Base-by-base conservation (phyloP, 352 stramenopile genomes). In the Blastocystis sp. region DNA sequence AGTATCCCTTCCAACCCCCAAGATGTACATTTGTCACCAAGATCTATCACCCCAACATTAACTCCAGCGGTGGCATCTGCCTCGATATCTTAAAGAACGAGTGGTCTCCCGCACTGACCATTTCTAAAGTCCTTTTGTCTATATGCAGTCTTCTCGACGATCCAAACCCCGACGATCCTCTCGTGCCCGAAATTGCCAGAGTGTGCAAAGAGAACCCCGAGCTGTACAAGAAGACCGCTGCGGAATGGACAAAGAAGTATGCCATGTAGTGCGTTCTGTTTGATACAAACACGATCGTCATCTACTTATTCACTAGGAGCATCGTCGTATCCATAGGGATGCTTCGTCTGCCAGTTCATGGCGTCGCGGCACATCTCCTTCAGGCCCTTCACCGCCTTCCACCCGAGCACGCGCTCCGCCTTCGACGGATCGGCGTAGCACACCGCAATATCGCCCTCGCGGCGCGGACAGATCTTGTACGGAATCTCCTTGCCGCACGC, bases 11-110 rank as follows among this genome's bases (percentile, higher is more conserved):
- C 92, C 98, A 99, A 93, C 95, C 96, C 43, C 96, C 96, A 79
- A 94, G 94, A 91, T 76, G 91, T 78, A 76, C 98, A 91, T 99
- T 99, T 91, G 98, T 94, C 80, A 99, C 97, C 89, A 95, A 95
- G 91, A 99, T 99, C 88, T 99, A 99, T 91, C 97, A 99, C 91
- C 98, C 95, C 92, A 99, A 99, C 95, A 99, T 99, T 91, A 98
- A 99, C 91, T 96, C 94, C 65, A 98, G 98, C 92, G 97, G 97
- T 89, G 96, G 96, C 74, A 99, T 99, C 89, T 99, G 97, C 92
- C 93, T 99, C 92, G 97, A 99, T 90, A 99, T 99, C 90, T 92
- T 99, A 89, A 99, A 99, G 92, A 96, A 99, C 90, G 95, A 99
- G 91, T 99, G 97, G 97, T 97, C 93, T 90, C 97, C 97, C 52